A percentile compares a stretch with the other conserved stretches of the same genome.
phyloP scores from a whole-genome alignment of 2,329 filamentous ascomycete genomes.

The Grosmannia huntii region DNA sequence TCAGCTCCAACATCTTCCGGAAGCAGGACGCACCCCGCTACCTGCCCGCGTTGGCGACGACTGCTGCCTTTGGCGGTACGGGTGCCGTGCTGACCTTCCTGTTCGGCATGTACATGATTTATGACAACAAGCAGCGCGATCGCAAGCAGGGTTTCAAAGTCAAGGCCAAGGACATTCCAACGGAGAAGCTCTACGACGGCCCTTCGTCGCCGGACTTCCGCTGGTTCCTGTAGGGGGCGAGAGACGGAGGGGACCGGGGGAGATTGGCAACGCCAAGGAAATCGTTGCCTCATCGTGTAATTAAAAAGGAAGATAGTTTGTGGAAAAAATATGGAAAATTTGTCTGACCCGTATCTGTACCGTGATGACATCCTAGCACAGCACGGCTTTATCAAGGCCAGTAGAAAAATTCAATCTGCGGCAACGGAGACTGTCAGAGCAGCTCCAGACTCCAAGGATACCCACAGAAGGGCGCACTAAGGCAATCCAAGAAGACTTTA shows the following conservation, averaged over 20 bases:
- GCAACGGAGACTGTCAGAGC: slow-evolving; percentile 43
- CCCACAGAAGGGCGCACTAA: slow-evolving; percentile 11
- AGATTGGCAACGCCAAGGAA: not conserved
- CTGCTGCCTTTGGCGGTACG: slow-evolving; percentile 47
- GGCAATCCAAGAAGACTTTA: slow-evolving; percentile 38
- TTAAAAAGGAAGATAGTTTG: not conserved
- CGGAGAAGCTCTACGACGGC: slow-evolving; percentile 40
- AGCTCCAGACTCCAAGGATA: slow-evolving; percentile 43
- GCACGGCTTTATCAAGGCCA: slow-evolving; percentile 51
- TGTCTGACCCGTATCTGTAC: slow-evolving; percentile 58
- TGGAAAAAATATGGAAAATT: slow-evolving; percentile 8
- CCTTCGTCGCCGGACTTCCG: slow-evolving; percentile 40
- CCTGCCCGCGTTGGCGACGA: slow-evolving; percentile 51
- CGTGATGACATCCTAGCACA: slow-evolving; percentile 38
- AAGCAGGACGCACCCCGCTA: slow-evolving; percentile 53
- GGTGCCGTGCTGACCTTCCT: slow-evolving; percentile 41
- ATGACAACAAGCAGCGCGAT: slow-evolving; percentile 52
- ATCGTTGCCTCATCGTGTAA: not conserved
- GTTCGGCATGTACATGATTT: slow-evolving; percentile 51
- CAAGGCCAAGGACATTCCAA: slow-evolving; percentile 43
- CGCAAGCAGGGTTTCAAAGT: slow-evolving; percentile 39
- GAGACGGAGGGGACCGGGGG: not conserved
- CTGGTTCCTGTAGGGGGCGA: slow-evolving; percentile 28
- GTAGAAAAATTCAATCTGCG: slow-evolving; percentile 36
- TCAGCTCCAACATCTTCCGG: slow-evolving; percentile 52